These are phyloP conservation scores for Calonectria leucothoes DNA, from an alignment of 2,329 filamentous ascomycete species.

Conservation along the genomic window DNA sequence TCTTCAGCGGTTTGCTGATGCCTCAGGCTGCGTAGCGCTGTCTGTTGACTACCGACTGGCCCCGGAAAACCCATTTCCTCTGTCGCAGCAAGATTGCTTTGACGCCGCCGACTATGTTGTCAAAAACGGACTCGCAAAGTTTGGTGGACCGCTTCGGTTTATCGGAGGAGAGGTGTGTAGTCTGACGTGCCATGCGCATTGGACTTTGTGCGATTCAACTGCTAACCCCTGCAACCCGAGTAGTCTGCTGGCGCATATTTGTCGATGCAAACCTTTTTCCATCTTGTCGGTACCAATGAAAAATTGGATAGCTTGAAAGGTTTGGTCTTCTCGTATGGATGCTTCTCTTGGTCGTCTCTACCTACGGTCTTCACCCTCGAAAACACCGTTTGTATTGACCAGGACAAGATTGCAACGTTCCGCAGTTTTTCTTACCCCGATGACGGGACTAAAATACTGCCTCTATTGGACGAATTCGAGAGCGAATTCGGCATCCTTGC, in stretches of 20 bases:
- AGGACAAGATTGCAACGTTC: background rate
- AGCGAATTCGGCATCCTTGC: background rate
- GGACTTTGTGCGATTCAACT: too few relatives aligned
- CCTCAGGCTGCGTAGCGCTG: background rate
- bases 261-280: background rate
- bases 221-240: background rate
- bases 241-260: background rate
- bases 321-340: background rate
- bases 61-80: background rate
- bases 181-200: too few relatives aligned
- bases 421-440: background rate
- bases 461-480: background rate
- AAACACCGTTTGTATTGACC: background rate
- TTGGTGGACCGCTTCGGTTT: background rate
- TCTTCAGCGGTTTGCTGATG: constrained; percentile 15
- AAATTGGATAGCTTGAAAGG: background rate
- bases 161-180: background rate
- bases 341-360: background rate
- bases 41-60: background rate
- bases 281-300: background rate
- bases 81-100: background rate
- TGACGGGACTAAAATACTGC: background rate
- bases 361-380: background rate
- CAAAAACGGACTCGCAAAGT: background rate
- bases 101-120: background rate